Base-by-base conservation (phyloP, 305 asterid genomes). In the Euphrasia arctica region DNA sequence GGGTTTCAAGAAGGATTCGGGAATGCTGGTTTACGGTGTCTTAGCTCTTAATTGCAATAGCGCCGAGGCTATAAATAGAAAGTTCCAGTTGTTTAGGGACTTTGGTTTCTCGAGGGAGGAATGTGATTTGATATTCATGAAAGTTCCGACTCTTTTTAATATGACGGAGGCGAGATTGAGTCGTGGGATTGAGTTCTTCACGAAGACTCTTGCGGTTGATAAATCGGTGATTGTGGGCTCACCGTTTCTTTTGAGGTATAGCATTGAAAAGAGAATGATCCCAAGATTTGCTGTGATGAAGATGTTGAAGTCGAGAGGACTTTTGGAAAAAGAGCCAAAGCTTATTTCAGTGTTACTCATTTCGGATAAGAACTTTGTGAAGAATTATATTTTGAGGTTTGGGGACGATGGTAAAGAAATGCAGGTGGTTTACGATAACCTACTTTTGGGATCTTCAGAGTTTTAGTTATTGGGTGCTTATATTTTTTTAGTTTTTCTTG, bases 221-320 rank as follows among this genome's bases (percentile, higher is more conserved):
- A 77, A 66, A 48, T 68, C 74, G 22, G 10, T 8, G 47, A 12
- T 79, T 13, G 56, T 77, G 9, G 56, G 13, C 9, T 1, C 5
- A 8, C 79, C 79, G 2, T 2, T 14, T 10, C 48, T 65, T 54
- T 65, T 82, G 70, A 32, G 28, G 61, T 48, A 18, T 41, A 79
- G 82, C 59, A 9, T 77, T 75, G 67, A 70, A 68, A 72, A 72
- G 49, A 74, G 82, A 70, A 72, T 74, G 67, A 32, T 78, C 13
- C 78, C 79, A 0, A 70, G 82, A 45, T 69, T 67, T 65, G 65
- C 58, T 62, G 69, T 82, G 65, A 1, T 67, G 12, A 59, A 64
- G 66, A 54, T 70, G 60, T 4, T 64, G 11, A 70, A 70, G 56
- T 58, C 75, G 50, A 64, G 63, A 63, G 31, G 29, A 8, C 66